Base-by-base conservation (phyloP, 345 rosid species). In the Gossypium arboreum region DNA sequence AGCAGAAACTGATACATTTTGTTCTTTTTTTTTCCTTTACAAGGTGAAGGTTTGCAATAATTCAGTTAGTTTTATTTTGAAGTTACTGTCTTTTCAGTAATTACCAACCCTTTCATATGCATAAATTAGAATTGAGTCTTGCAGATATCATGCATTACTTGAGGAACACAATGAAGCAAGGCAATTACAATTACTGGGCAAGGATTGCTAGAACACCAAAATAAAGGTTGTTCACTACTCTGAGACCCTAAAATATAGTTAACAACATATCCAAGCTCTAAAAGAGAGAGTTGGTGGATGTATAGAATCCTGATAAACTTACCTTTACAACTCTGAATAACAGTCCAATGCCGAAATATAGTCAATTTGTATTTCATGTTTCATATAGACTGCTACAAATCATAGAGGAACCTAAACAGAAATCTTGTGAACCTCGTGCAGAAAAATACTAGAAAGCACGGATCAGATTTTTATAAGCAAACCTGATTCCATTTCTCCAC, bases 401-500 rank as follows among this genome's bases (percentile, higher is more conserved):
- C 71, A 75, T 39, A 10, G 24, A 17, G 45, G 45, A 48, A 50
- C 29, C 5, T 58, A 22, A 22, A 73, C n/a, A 59, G 44, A 73
- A 58, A 41, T 12, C 13, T 17, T 43, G 58, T 27, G 61, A 24
- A 24, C 51, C 54, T 45, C 50, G 6, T 34, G 41, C 41, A 34
- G 41, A 5, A 1, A 34, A 34, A n/a, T 16, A 25, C 68, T n/a
- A 29, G 27, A 72, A 43, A 76, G 59, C 16, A 15, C 13, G 45
- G 44, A 18, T 44, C 13, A 55, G 29, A 15, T 61, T 25, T 44
- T 17, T 2, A 47, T 13, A 43, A 47, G 56, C 12, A 44, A 66
- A 52, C 39, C 65, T 47, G 41, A 55, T 34, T 48, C 71, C 83
- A 88, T 61, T 77, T 81, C 25, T 86, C 80, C 11, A 89, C 79